phyloP scores from a whole-genome alignment of 2,329 filamentous ascomycete genomes.

The Elsinoe fawcettii region DNA sequence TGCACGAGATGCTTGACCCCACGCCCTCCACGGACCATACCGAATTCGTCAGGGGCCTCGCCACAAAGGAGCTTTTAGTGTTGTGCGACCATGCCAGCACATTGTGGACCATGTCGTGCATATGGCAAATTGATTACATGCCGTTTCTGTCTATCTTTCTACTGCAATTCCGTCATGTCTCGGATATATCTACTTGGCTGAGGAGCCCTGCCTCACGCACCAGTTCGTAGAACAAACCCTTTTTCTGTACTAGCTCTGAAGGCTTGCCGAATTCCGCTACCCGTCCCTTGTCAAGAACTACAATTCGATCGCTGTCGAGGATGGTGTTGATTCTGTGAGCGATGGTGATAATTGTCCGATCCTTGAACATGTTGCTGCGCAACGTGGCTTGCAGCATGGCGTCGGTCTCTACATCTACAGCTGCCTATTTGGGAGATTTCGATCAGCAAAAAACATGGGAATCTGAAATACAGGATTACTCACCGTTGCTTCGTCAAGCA shows the following conservation, averaged over 20 bases:
- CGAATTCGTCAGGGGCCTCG: not conserved
- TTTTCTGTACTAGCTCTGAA: constrained; percentile 62
- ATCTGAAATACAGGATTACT: constrained; percentile 44
- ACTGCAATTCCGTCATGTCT: not conserved
- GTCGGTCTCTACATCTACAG: constrained; percentile 63
- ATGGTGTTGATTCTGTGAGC: constrained; percentile 98
- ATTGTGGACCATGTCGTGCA: not conserved
- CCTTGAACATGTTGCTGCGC: constrained; percentile 63
- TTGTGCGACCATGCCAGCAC: constrained; percentile 2
- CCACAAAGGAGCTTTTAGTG: not conserved
- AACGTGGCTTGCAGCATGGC: constrained; percentile 57
- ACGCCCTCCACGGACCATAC: not conserved
- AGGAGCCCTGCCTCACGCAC: constrained; percentile 83
- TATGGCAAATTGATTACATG: not conserved
- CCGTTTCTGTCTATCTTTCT: not conserved
- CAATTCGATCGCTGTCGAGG: constrained; percentile 76
- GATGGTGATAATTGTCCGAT: constrained; percentile 96
- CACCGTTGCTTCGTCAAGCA: constrained; percentile 93
- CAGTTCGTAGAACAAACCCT: constrained; percentile 78
- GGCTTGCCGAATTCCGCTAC: constrained; percentile 93
- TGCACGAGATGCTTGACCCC: not conserved
- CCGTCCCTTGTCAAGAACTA: constrained; percentile 83
- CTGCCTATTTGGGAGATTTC: constrained; percentile 39
- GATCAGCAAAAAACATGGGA: not conserved
- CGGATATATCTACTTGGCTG: constrained; percentile 30